These are phyloP conservation scores for Aspergillus panamensis DNA, from an alignment of 495 filamentous ascomycete species.

Conservation along the genomic window DNA sequence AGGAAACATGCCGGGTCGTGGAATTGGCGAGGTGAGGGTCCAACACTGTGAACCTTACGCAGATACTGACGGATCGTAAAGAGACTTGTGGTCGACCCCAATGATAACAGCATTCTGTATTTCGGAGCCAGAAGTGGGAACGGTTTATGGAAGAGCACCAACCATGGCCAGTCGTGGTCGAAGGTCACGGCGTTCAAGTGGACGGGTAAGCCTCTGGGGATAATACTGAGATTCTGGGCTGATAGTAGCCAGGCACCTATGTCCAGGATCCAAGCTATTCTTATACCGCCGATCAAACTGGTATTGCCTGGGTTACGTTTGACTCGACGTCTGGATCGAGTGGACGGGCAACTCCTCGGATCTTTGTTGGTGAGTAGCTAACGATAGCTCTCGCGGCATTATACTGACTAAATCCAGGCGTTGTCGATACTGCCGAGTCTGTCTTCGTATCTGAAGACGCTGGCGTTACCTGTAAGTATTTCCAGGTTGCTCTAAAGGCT, in stretches of 20 bases:
- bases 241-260: constrained; percentile 5
- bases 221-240: background rate
- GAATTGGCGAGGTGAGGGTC: constrained; percentile 14
- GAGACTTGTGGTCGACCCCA: constrained; percentile 14
- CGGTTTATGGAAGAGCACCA: constrained; percentile 15
- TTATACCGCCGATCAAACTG: constrained; percentile 12
- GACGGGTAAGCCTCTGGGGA: constrained; percentile 4
- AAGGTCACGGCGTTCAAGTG: constrained; percentile 15
- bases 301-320: constrained; percentile 19
- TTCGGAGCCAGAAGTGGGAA: constrained; percentile 15
- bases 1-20: constrained; percentile 21
- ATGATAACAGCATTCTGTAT: constrained; percentile 16
- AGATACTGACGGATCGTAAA: background rate
- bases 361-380: constrained; percentile 15
- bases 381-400: background rate
- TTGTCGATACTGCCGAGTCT: constrained; percentile 13
- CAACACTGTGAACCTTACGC: background rate
- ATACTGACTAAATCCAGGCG: constrained; percentile 1
- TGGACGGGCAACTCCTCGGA: constrained; percentile 13
- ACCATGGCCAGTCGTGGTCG: constrained; percentile 16
- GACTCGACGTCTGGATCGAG: constrained; percentile 13
- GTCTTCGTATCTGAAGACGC: constrained; percentile 19
- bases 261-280: constrained; percentile 11
- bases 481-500: background rate
- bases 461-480: constrained; percentile 15